Conservation (phyloP, 345 rosid species). For the Sisymbrium irio region DNA sequence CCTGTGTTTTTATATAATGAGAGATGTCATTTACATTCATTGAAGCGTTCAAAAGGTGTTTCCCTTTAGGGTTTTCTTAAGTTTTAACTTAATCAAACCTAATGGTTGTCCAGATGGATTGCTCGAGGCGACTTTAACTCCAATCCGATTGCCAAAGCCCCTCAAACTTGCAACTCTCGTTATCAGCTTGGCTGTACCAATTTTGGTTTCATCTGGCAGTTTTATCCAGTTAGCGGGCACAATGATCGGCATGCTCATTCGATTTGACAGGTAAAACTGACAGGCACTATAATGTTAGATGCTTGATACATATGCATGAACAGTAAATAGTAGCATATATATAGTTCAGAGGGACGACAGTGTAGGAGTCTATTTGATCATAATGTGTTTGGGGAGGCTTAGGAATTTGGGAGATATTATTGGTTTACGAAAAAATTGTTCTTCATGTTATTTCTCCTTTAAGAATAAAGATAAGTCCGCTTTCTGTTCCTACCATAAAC, state of each 20-base stretch:
- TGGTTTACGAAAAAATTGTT: too few species aligned
- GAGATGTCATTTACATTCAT: too few species aligned
- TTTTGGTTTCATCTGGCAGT: conserved; percentile 67
- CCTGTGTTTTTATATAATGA: neutral
- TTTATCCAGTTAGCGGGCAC: conserved; percentile 55
- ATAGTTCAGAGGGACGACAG: neutral
- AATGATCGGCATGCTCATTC: conserved; percentile 59
- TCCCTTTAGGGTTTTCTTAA: too few species aligned
- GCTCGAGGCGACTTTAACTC: conserved; percentile 92
- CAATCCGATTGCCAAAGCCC: conserved; percentile 75
- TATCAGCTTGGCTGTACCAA: conserved; percentile 65
- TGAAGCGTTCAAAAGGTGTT: too few species aligned
- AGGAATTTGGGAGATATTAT: too few species aligned
- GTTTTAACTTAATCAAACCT: neutral
- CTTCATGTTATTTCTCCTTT: neutral
- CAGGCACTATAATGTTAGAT: neutral
- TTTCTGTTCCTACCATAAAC: neutral
- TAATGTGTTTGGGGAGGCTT: neutral
- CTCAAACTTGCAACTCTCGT: conserved; percentile 89
- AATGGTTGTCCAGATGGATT: conserved; percentile 67
- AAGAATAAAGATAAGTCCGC: neutral
- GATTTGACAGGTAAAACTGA: conserved; percentile 68
- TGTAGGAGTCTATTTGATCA: neutral
- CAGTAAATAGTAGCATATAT: neutral
- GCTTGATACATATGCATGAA: conserved; percentile 1